phyloP scores from a whole-genome alignment of 805 yeast genomes.

The Spathaspora hagerdaliae region DNA sequence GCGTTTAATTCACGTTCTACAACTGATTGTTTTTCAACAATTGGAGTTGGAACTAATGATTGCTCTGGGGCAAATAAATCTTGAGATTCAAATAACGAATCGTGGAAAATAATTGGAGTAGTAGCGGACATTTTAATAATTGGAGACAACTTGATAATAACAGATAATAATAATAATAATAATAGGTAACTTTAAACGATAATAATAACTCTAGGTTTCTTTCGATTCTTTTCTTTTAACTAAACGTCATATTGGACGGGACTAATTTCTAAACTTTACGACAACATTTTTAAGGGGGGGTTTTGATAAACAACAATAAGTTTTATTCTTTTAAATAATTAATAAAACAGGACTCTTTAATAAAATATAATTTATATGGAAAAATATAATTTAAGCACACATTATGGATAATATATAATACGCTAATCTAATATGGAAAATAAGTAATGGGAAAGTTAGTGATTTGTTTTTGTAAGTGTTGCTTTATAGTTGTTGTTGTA shows the following conservation, averaged over 20 bases:
- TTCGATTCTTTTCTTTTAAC: constrained; percentile 5
- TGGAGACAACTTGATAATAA: background rate
- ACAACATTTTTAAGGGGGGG: constrained; percentile 27
- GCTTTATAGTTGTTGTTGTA: constrained; percentile 8
- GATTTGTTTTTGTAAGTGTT: background rate
- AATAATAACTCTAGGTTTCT: constrained; percentile 1
- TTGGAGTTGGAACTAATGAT: background rate
- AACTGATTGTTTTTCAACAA: background rate
- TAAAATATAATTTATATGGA: constrained; percentile 1
- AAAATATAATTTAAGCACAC: constrained; percentile 32
- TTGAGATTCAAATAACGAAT: constrained; percentile 23
- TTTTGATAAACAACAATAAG: constrained; percentile 19
- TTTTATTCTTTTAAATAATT: constrained; percentile 11
- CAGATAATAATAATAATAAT: background rate
- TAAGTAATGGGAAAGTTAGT: background rate
- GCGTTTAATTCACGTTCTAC: constrained; percentile 2
- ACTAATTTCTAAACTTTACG: constrained; percentile 18
- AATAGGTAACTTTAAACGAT: constrained; percentile 7
- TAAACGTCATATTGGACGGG: constrained; percentile 32
- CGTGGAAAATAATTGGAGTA: constrained; percentile 14
- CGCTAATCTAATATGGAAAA: constrained; percentile 5
- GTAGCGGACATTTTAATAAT: constrained; percentile 20
- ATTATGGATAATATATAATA: constrained; percentile 11
- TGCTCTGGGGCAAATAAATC: constrained; percentile 13
- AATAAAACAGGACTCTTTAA: constrained; percentile 2